Evolutionary conservation across 169 alveolate species (phyloP), one percentile per base, ranked within the genome.

Genomic region (Cryptosporidium ubiquitum): DNA sequence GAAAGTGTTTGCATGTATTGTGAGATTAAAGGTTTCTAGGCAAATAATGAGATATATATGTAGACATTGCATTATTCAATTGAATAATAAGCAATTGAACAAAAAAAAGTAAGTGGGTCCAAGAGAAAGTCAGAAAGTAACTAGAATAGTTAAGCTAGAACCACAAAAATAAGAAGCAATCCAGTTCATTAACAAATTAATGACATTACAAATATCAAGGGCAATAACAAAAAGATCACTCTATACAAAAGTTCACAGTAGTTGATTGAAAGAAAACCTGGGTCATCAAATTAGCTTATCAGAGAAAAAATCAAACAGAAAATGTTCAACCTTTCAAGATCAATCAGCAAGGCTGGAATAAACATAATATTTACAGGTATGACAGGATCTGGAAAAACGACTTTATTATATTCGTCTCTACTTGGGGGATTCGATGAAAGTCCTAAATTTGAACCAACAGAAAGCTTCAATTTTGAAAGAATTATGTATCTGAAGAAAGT

Each of bases 401-500:
- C 89, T 1, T 26, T 79, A 14, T 47, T 79, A 10, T 79, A 79
- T 42, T 79, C 89, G 29, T 61, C 79, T 6, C 47, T 61, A n/a
- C 44, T 64, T 16, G 75, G 89, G 5, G 33, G 75, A 10, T 47
- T 79, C 35, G 61, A 18, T 16, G 66, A 60, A 44, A 9, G 3
- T 44, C 74, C 89, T n/a, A 35, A 35, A 26, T 26, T 79, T 1
- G 40, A 79, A 12, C 71, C 71, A 3, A 79, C 89, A n/a, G 75
- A 61, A 42, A 79, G 89, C 52, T 79, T 79, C 39, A 79, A 79
- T 39, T 79, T 79, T 9, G 89, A 79, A 39, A 58, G 58, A 61
- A 3, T 79, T n/a, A 20, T 42, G 49, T 79, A 79, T 44, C 23
- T 61, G 47, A 57, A 66, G 16, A 58, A 40, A 7, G 4, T 33